phyloP scores from a whole-genome alignment of 106 monocot genomes.

The Vanilla planifolia region DNA sequence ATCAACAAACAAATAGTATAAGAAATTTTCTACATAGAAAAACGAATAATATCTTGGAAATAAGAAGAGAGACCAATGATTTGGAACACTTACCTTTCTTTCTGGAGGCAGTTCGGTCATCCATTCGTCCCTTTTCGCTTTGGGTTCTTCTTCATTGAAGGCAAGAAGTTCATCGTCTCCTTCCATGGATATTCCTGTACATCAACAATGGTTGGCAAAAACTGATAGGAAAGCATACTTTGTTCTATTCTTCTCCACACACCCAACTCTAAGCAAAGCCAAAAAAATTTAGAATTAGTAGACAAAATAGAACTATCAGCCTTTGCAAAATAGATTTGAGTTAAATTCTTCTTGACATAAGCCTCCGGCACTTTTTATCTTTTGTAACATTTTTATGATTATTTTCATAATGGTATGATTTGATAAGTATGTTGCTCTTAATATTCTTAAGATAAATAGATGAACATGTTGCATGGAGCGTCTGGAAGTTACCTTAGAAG shows the following conservation, averaged over 20 bases:
- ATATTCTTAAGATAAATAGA: too few relatives aligned
- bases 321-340: too few relatives aligned
- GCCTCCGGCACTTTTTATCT: too few relatives aligned
- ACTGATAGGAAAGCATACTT: neutral
- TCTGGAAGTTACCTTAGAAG: too few relatives aligned
- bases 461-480: too few relatives aligned
- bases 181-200: slow-evolving; percentile 77
- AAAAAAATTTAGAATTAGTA: slow-evolving; percentile 1
- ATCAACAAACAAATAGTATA: neutral
- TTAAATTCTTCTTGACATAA: too few relatives aligned
- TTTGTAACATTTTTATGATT: too few relatives aligned
- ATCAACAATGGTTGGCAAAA: slow-evolving; percentile 3
- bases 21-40: neutral
- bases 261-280: neutral
- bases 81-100: slow-evolving; percentile 63
- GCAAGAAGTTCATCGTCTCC: slow-evolving; percentile 94
- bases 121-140: slow-evolving; percentile 80
- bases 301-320: too few relatives aligned
- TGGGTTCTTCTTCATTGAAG: slow-evolving; percentile 40
- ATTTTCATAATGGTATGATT: too few relatives aligned
- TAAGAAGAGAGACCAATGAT: neutral
- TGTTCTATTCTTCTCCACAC: too few relatives aligned
- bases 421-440: too few relatives aligned
- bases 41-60: neutral
- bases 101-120: slow-evolving; percentile 96